Evolutionary conservation across 306 rosid species (phyloP).

Genomic region (Abrus pulchellus): DNA sequence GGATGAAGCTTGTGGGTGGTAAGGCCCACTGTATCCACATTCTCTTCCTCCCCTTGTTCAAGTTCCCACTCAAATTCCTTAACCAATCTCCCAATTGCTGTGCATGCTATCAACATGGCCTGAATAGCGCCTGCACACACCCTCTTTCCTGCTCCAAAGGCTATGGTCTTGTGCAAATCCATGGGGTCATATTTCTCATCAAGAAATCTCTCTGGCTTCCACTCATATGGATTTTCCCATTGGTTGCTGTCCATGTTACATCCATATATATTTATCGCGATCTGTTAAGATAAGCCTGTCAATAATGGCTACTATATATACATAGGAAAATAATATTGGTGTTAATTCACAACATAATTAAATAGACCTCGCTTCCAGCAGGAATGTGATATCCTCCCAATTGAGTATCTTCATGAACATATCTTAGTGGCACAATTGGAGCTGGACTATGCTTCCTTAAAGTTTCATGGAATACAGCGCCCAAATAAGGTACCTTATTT

Average conservation of each 20-base stretch:
- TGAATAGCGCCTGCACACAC: constrained; percentile 90
- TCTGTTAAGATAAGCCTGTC: constrained; percentile 56
- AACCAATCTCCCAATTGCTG: constrained; percentile 74
- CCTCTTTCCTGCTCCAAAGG: constrained; percentile 97
- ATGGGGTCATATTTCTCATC: constrained; percentile 64
- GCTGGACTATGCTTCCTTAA: constrained; percentile 81
- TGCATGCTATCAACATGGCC: constrained; percentile 71
- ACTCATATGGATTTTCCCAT: constrained; percentile 80
- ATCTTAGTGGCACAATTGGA: constrained; percentile 78
- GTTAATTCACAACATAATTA: not conserved
- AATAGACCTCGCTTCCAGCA: constrained; percentile 81
- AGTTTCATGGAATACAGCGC: constrained; percentile 91
- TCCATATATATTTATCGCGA: constrained; percentile 86
- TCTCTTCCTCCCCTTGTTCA: constrained; percentile 74
- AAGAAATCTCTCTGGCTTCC: constrained; percentile 92
- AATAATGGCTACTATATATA: not conserved
- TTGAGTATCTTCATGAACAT: constrained; percentile 82
- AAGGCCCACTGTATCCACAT: constrained; percentile 80
- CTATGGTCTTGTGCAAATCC: constrained; percentile 91
- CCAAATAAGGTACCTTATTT: constrained; percentile 70
- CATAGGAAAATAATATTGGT: not conserved
- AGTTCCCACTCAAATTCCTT: constrained; percentile 87
- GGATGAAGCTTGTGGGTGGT: constrained; percentile 86
- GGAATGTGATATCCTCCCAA: constrained; percentile 84
- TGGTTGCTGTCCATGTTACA: constrained; percentile 81